Conservation (phyloP, 805 yeast species). For the Cyberlindnera euphorbiiphila region DNA sequence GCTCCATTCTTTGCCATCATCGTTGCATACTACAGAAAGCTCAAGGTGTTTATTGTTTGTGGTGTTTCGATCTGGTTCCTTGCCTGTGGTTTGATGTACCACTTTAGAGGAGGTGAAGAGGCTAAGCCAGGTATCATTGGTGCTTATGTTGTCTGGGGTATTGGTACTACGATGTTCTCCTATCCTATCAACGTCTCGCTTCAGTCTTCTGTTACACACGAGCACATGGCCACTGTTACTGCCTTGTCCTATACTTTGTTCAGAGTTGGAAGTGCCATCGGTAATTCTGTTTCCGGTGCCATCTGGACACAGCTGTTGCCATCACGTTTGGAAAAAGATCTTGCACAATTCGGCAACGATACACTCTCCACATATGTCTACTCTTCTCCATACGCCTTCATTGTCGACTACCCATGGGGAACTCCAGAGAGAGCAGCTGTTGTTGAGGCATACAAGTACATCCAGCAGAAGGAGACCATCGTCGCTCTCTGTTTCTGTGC, state of each 20-base stretch:
- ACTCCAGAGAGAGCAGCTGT: constrained; percentile 56
- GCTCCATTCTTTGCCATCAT: constrained; percentile 55
- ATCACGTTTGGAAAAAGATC: constrained; percentile 33
- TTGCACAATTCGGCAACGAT: constrained; percentile 34
- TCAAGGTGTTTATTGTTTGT: constrained; percentile 55
- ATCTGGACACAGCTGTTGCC: constrained; percentile 64
- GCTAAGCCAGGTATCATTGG: constrained; percentile 60
- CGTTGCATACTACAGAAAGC: constrained; percentile 42
- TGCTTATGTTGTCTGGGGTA: constrained; percentile 58
- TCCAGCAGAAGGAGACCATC: constrained; percentile 54
- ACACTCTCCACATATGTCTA: constrained; percentile 45
- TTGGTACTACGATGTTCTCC: constrained; percentile 70
- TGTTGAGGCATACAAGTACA: constrained; percentile 53
- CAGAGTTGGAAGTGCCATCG: constrained; percentile 64
- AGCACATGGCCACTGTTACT: constrained; percentile 62
- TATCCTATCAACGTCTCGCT: constrained; percentile 64
- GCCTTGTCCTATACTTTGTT: constrained; percentile 54
- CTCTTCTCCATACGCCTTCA: constrained; percentile 49
- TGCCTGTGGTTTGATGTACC: constrained; percentile 54
- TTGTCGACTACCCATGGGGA: constrained; percentile 52
- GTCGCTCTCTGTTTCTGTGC: constrained; percentile 50
- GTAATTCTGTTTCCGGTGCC: constrained; percentile 63
- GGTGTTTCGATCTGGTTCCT: constrained; percentile 59
- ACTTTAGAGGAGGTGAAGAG: constrained; percentile 50
- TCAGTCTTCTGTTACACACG: constrained; percentile 59